These are phyloP conservation scores for Xerophyta viscosa DNA, from an alignment of 106 monocot species.

Conservation along the genomic window DNA sequence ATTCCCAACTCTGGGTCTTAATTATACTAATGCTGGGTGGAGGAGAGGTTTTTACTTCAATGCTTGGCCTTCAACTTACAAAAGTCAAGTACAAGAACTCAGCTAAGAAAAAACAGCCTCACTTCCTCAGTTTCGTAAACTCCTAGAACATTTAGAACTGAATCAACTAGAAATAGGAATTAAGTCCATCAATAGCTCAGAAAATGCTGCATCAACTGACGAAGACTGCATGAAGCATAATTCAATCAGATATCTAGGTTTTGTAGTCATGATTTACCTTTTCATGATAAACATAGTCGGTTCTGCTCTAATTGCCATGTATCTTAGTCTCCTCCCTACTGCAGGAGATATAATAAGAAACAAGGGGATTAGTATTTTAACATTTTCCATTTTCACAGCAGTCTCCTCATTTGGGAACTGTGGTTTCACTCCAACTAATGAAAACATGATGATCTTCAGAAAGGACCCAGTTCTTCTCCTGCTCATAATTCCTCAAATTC, in stretches of 20 bases:
- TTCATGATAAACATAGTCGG: slow-evolving; percentile 18
- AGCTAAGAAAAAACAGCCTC: not conserved
- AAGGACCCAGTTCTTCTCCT: slow-evolving; percentile 31
- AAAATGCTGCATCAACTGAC: not conserved
- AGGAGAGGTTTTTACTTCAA: slow-evolving; percentile 50
- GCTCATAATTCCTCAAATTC: slow-evolving; percentile 9
- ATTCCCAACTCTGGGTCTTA: slow-evolving; percentile 36
- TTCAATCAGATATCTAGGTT: slow-evolving; percentile 7
- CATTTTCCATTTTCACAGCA: slow-evolving; percentile 35
- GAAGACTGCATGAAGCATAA: not conserved
- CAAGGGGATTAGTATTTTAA: slow-evolving; percentile 12
- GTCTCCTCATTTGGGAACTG: slow-evolving; percentile 44
- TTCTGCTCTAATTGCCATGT: slow-evolving; percentile 16
- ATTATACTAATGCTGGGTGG: slow-evolving; percentile 46
- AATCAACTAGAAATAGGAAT: not conserved
- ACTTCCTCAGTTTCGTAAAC: not conserved
- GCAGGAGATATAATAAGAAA: slow-evolving; percentile 14
- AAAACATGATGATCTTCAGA: slow-evolving; percentile 38
- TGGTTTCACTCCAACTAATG: slow-evolving; percentile 44
- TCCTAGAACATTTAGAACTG: too few species aligned
- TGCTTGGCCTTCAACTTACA: slow-evolving; percentile 26
- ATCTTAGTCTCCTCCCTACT: slow-evolving; percentile 18
- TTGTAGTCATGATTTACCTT: slow-evolving; percentile 28
- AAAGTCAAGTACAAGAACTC: not conserved
- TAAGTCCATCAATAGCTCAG: not conserved